phyloP scores from a whole-genome alignment of 306 rosid species.

The barrel medic (Medicago truncatula) region DNA sequence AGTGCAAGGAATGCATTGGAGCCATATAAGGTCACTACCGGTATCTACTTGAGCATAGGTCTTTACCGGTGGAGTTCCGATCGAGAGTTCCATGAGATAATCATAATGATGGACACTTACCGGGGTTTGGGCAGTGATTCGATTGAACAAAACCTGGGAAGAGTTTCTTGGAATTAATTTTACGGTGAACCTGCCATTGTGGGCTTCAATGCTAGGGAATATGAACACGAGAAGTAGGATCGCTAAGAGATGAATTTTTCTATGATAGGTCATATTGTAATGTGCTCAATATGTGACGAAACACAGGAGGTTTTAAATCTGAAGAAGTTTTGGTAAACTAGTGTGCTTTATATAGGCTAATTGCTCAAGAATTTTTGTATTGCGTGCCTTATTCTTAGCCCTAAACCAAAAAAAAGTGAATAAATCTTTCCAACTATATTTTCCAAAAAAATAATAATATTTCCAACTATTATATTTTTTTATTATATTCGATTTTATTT shows the following conservation, averaged over 20 bases:
- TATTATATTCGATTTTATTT: too few species aligned
- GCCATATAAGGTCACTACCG: slow-evolving; percentile 54
- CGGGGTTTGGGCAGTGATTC: neutral
- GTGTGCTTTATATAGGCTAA: too few species aligned
- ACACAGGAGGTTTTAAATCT: too few species aligned
- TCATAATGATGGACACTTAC: neutral
- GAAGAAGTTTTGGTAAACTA: too few species aligned
- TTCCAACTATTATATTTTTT: too few species aligned
- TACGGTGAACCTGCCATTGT: neutral
- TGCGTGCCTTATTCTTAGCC: too few species aligned
- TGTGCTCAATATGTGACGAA: too few species aligned
- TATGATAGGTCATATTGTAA: neutral
- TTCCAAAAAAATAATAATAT: too few species aligned
- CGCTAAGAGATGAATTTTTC: too few species aligned
- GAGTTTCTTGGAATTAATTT: neutral
- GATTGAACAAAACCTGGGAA: neutral
- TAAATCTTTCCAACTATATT: too few species aligned
- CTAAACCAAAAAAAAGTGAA: too few species aligned
- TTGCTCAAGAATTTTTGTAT: too few species aligned
- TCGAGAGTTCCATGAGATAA: slow-evolving; percentile 44
- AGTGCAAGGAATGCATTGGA: slow-evolving; percentile 49
- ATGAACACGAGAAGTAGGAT: neutral
- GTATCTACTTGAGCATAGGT: slow-evolving; percentile 46
- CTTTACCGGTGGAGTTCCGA: slow-evolving; percentile 53
- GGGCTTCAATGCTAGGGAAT: neutral